Percentiles rank a stretch among this genome's conserved stretches.
Conservation (phyloP, 2,329 filamentous ascomycete genomes). For the Penicillium decumbens region DNA sequence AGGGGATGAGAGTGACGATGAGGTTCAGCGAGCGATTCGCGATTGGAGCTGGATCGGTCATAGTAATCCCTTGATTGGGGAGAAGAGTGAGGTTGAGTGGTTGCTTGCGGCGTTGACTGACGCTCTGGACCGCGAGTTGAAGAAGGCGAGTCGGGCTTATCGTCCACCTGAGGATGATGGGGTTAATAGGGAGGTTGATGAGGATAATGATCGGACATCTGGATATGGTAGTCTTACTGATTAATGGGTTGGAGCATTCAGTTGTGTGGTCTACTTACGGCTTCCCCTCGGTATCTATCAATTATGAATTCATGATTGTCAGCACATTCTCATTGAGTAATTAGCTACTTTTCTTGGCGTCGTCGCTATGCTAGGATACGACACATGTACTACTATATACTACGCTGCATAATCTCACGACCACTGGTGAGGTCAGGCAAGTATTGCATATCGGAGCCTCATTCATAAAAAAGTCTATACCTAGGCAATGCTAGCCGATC, state of each 20-base stretch:
- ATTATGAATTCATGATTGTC: too few species aligned
- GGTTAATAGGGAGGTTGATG: background rate
- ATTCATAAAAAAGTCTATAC: too few species aligned
- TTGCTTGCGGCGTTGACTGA: conserved; percentile 38
- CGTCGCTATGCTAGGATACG: too few species aligned
- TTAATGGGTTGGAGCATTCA: background rate
- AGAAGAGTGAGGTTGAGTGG: conserved; percentile 44
- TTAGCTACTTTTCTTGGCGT: too few species aligned
- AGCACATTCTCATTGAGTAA: too few species aligned
- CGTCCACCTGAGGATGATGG: conserved; percentile 4
- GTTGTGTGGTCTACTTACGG: background rate
- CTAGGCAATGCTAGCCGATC: too few species aligned
- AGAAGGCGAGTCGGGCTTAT: conserved; percentile 22
- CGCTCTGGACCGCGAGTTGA: conserved; percentile 38
- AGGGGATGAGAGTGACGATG: conserved; percentile 3
- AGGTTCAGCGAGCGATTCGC: background rate
- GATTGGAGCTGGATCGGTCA: conserved; percentile 42
- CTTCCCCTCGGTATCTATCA: background rate
- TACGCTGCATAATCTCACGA: too few species aligned
- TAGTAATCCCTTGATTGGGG: conserved; percentile 37
- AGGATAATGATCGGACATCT: background rate
- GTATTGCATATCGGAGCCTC: too few species aligned
- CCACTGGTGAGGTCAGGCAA: too few species aligned
- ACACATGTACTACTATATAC: too few species aligned
- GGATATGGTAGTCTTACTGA: background rate